These are phyloP conservation scores for Phytophthora lateralis DNA, from an alignment of 352 stramenopile genomes.

Conservation along the genomic window DNA sequence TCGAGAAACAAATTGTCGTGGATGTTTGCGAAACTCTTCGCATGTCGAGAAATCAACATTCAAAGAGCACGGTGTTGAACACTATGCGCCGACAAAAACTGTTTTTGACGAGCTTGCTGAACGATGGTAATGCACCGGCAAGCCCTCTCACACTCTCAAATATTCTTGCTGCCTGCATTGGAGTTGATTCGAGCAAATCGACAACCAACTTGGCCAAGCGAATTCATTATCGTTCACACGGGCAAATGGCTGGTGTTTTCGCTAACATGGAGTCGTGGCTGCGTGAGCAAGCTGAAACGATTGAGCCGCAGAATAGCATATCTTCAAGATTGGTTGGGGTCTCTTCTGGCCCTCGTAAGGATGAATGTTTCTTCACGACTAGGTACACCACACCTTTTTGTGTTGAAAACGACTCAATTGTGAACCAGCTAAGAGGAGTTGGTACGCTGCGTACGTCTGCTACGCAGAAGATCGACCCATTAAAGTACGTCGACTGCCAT, in stretches of 20 bases:
- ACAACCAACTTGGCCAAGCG: not conserved
- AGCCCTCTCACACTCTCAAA: conserved; percentile 21
- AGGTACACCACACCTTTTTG: conserved; percentile 40
- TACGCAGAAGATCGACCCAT: conserved; percentile 46
- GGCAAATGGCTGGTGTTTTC: conserved; percentile 41
- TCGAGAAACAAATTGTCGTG: conserved; percentile 47
- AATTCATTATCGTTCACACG: conserved; percentile 27
- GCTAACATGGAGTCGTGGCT: conserved; percentile 40
- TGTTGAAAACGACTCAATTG: conserved; percentile 42
- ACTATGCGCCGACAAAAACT: conserved; percentile 18
- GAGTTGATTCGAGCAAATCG: conserved; percentile 8
- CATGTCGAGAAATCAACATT: not conserved
- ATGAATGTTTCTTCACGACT: conserved; percentile 4
- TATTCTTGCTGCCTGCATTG: conserved; percentile 30
- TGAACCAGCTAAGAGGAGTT: conserved; percentile 40
- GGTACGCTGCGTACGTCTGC: not conserved
- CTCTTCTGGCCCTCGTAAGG: not conserved
- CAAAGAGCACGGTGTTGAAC: not conserved
- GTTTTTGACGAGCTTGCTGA: conserved; percentile 28
- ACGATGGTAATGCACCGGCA: conserved; percentile 5
- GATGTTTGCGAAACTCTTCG: conserved; percentile 27
- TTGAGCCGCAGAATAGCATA: conserved; percentile 8
- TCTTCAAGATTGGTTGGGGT: not conserved
- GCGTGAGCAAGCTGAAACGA: conserved; percentile 22
- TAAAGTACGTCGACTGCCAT: conserved; percentile 51